Evolutionary conservation across 805 yeast species (phyloP).

Genomic region (Starmerella khaoyaiensis): DNA sequence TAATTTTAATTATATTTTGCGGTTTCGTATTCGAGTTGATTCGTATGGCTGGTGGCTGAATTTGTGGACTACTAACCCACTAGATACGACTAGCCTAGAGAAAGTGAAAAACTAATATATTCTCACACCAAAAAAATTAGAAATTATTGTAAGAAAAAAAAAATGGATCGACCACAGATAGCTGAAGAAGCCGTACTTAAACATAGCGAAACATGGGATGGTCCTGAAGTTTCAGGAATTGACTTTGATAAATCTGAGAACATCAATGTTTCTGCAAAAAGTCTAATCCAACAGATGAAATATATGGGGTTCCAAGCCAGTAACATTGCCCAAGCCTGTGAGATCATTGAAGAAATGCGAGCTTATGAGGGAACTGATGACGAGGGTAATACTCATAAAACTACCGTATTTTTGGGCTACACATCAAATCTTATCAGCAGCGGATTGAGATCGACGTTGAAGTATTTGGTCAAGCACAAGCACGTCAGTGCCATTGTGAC

Average conservation of each 20-base stretch:
- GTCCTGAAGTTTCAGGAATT: constrained; percentile 70
- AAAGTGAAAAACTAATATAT: no score
- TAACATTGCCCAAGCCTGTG: constrained; percentile 75
- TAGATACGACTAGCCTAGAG: no score
- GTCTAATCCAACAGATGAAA: constrained; percentile 69
- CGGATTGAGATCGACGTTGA: constrained; percentile 81
- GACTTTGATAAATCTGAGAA: constrained; percentile 75
- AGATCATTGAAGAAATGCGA: constrained; percentile 85
- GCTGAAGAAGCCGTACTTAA: constrained; percentile 88
- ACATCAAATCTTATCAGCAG: constrained; percentile 93
- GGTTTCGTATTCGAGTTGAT: no score
- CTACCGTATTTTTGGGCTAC: constrained; percentile 90
- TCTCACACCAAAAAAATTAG: no score
- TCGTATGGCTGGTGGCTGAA: no score
- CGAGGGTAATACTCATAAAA: constrained; percentile 47
- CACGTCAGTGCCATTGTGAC: constrained; percentile 92
- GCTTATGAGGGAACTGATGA: constrained; percentile 77
- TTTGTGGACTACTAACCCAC: no score
- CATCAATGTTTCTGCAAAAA: constrained; percentile 64
- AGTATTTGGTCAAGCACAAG: constrained; percentile 83
- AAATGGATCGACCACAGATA: constrained; percentile 26
- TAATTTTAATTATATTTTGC: background rate
- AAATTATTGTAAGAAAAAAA: no score
- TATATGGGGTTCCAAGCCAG: constrained; percentile 97
- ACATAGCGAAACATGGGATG: constrained; percentile 67